A percentile compares a stretch with the other conserved stretches of the same genome.
These are phyloP conservation scores for Trametopsis cervina DNA, from an alignment of 768 basidiomycete species.

Conservation along the genomic window DNA sequence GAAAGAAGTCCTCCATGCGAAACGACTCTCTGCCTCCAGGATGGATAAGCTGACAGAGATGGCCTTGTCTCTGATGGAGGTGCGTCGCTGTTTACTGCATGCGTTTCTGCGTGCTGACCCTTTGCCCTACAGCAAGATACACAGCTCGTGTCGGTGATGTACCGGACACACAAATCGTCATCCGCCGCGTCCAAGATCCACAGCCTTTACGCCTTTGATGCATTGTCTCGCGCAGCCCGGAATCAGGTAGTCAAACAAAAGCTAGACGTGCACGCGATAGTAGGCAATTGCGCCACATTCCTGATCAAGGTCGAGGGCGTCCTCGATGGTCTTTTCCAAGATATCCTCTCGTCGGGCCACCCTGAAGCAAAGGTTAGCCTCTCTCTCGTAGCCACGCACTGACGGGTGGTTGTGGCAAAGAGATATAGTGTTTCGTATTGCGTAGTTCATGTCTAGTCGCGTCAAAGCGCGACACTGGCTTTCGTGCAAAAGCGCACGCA, in stretches of 20 bases:
- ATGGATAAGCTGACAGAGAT: conserved; percentile 72
- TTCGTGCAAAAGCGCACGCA: neutral
- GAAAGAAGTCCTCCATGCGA: conserved; percentile 76
- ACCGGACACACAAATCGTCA: conserved; percentile 82
- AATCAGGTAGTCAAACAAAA: conserved; percentile 59
- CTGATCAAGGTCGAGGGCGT: conserved; percentile 86
- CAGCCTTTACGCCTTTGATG: conserved; percentile 92
- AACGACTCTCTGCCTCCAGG: conserved; percentile 82
- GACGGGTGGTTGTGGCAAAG: neutral
- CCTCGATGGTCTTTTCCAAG: conserved; percentile 82
- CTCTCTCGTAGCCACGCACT: conserved; percentile 4
- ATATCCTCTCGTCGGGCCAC: conserved; percentile 62
- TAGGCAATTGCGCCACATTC: conserved; percentile 77
- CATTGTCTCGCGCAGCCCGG: conserved; percentile 80
- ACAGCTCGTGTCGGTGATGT: conserved; percentile 81
- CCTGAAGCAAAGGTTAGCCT: conserved; percentile 82
- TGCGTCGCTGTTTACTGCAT: conserved; percentile 32
- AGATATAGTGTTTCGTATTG: neutral
- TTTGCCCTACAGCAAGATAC: conserved; percentile 69
- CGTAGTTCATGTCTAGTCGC: conserved; percentile 2
- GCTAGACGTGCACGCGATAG: conserved; percentile 44
- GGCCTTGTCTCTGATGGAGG: conserved; percentile 73
- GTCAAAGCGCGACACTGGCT: conserved; percentile 20
- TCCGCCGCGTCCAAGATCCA: conserved; percentile 64
- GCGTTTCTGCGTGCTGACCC: neutral